Evolutionary conservation across 2,329 filamentous ascomycete species (phyloP), one percentile per base, ranked within the genome.

Genomic region (Fusarium secorum): DNA sequence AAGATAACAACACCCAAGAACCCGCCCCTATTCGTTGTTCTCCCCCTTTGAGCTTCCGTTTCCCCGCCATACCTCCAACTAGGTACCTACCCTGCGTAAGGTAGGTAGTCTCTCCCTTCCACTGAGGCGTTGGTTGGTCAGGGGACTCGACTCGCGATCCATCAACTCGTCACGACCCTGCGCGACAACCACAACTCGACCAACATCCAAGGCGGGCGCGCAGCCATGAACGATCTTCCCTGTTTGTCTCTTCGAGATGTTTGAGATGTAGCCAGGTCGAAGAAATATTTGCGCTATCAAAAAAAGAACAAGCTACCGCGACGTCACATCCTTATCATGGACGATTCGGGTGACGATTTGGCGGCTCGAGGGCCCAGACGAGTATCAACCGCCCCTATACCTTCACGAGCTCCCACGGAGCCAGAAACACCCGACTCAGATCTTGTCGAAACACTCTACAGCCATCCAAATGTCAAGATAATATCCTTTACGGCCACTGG

Each of bases 381-480:
- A 66, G 78, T 80, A 62, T 74, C 75, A 65, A 85, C 84, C 41
- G 79, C 83, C 30, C 81, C 83, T 14, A 72, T 78, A 41, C 64
- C 77, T 45, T 53, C 66, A 38, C 60, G 73, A 52, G 67, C 68
- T 32, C 56, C 66, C 32, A 52, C 73, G 77, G 66, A 70, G 64
- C 54, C 72, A 72, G 56, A 66, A 51, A 72, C 72, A 38, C 69
- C 74, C 48, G 63, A 68, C n/a, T 60, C 69, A 11, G 70, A 75
- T 24, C 38, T 77, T 11, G 85, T 93, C 72, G 91, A 93, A 78
- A 93, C 90, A 4, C 86, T 97, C 9, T 96, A 93, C 78, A 89
- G 88, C 62, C 92, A 95, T 75, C 88, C 91, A 1, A 88, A 87
- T 45, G 90, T 90, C 64, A 93, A 90, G 77, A 93, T 97, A 68